Base-by-base conservation (phyloP, 441 rosid genomes). In the Pelargonium myrrhifolium region DNA sequence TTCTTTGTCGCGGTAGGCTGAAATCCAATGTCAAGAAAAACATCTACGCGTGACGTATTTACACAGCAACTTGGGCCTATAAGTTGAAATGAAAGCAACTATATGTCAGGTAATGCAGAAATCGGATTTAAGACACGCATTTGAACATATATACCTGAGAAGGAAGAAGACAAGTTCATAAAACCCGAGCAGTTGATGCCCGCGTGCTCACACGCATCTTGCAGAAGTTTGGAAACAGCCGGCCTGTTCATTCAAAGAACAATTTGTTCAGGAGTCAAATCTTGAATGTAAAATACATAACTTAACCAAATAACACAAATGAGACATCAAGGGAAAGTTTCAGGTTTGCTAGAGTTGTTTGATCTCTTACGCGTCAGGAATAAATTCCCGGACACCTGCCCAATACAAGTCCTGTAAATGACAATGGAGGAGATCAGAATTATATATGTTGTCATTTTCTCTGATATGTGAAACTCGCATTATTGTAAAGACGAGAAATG, bases 91-190 rank as follows among this genome's bases (percentile, higher is more conserved):
- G 60, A 37, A 1, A 15, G 15, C 6, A 15, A 17, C 8, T 15
- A 0, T 53, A 53, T 53, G 3, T 15, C 3, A 53, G 20, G 10
- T 20, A 40, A 3, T 12, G 15, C 14, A 3, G 14, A 37, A 59
- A 51, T 24, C 20, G 40, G 3, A 53, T 58, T 4, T 9, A 42
- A 51, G 15, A 51, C 15, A 8, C 2, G 56, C 20, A 2, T 49
- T 11, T n/a, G n/a, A n/a, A n/a, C n/a, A n/a, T n/a, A n/a, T n/a
- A 18, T 72, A 83, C 84, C 87, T 39, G 85, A 81, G 37, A 83
- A 61, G 60, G 75, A 64, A 31, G 45, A 15, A 0, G 20, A 7
- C 10, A 53, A 6, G 8, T 53, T 18, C 71, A 72, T 40, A 11
- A 81, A 63, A 45, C 74, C 60, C 31, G 75, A 55, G 75, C 82